A percentile compares a stretch with the other conserved stretches of the same genome.
phyloP scores from a whole-genome alignment of 2,329 filamentous ascomycete species.

The Phialophora chinensis region DNA sequence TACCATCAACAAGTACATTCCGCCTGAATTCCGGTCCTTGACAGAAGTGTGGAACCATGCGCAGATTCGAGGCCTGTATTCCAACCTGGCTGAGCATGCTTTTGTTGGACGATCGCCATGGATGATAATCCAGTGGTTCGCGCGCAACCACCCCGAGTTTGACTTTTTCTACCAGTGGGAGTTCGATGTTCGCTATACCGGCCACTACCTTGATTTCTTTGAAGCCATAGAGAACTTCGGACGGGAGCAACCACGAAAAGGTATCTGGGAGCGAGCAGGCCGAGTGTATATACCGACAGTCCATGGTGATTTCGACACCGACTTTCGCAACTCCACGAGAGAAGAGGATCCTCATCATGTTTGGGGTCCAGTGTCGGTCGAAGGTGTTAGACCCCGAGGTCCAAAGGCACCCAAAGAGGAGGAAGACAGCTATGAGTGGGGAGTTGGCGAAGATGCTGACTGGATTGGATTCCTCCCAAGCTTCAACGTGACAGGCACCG shows the following conservation, averaged over 20 bases:
- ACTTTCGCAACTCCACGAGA: slow-evolving; percentile 36
- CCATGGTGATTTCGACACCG: slow-evolving; percentile 55
- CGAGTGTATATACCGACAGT: slow-evolving; percentile 61
- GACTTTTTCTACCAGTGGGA: slow-evolving; percentile 90
- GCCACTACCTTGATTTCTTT: slow-evolving; percentile 81
- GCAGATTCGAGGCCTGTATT: slow-evolving; percentile 40
- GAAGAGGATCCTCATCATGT: slow-evolving; percentile 47
- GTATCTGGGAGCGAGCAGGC: slow-evolving; percentile 64
- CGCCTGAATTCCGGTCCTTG: slow-evolving; percentile 72
- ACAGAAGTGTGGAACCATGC: slow-evolving; percentile 71
- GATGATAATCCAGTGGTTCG: slow-evolving; percentile 76
- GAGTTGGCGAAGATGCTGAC: slow-evolving; percentile 76
- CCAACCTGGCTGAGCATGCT: slow-evolving; percentile 40
- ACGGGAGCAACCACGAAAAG: slow-evolving; percentile 61
- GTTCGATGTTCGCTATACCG: slow-evolving; percentile 78
- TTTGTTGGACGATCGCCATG: slow-evolving; percentile 58
- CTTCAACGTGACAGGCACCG: slow-evolving; percentile 74
- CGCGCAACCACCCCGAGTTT: slow-evolving; percentile 76
- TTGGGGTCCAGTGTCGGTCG: slow-evolving; percentile 69
- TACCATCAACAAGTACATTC: slow-evolving; percentile 65
- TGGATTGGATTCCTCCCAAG: slow-evolving; percentile 78
- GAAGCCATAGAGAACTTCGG: slow-evolving; percentile 65
- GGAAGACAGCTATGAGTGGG: slow-evolving; percentile 75
- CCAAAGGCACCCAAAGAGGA: slow-evolving; percentile 65
- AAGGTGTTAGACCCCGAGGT: slow-evolving; percentile 66